Base-by-base conservation (phyloP, 768 basidiomycete species). In the Kwoniella sp. region DNA sequence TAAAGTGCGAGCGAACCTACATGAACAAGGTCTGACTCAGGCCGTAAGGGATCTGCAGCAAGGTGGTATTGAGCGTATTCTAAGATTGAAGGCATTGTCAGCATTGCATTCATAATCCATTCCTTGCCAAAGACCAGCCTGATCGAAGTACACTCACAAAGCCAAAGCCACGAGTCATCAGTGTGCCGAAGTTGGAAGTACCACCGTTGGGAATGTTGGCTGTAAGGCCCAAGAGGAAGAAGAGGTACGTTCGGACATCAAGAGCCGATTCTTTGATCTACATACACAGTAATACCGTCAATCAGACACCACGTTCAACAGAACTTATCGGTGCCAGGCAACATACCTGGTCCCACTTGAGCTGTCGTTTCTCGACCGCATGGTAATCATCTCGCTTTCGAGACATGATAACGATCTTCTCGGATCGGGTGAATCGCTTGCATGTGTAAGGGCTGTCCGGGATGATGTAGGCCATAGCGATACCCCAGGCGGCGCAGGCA, bases 381-480 rank as follows among this genome's bases (percentile, higher is more conserved):
- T 63, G 70, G 55, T 76, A 72, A 50, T 78, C 70, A 3, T 64
- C 60, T 17, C 72, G 47, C 50, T 70, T 55, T 5, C 76, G 58
- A 5, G 68, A 70, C 46, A 76, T 58, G 26, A 69, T 68, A 25
- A 79, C 67, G 13, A 76, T 33, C 36, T 69, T 64, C 51, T 77
- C 77, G 1, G 74, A 62, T 15, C 65, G 51, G 10, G 69, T 76
- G 50, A 80, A 67, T 57, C 70, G 67, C 22, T 55, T 48, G n/a
- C 66, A 63, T 37, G 67, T 72, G 36, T 72, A 59, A 10, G 73
- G 77, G 21, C 73, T 68, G 53, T 70, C 65, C 10, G 77, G 77
- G 48, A 77, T 65, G 60, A 77, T 56, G 62, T 75, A 30, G 7
- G 65, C 60, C 60, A 78, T 61, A 30, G 50, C 48, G 44, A 75